These are phyloP conservation scores for Dryadomyces quercivorus DNA, from an alignment of 2,329 filamentous ascomycete genomes.

Conservation along the genomic window DNA sequence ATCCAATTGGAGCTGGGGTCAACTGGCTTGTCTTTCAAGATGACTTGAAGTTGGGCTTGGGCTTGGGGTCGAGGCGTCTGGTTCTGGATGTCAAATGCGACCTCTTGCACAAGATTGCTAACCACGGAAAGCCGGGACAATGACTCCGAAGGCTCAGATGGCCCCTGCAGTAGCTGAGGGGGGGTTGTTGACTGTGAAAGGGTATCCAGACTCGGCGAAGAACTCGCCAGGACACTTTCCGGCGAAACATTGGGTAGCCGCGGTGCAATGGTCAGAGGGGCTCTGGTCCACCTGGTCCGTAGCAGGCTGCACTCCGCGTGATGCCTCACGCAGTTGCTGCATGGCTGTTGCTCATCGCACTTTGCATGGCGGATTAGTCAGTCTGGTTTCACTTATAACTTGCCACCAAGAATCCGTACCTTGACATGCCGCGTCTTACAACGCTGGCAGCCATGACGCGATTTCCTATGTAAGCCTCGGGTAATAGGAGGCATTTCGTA, in stretches of 20 bases:
- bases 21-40: background rate
- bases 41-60: background rate
- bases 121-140: background rate
- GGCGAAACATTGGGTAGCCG: background rate
- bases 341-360: constrained; percentile 1
- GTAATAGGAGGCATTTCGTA: background rate
- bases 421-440: constrained; percentile 1
- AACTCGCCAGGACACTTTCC: background rate
- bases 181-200: background rate
- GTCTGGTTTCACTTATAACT: background rate
- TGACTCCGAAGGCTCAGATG: background rate
- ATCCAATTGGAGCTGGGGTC: background rate
- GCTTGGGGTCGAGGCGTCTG: background rate
- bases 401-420: background rate
- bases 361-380: background rate
- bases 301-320: background rate
- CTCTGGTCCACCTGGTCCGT: background rate
- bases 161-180: background rate
- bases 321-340: background rate
- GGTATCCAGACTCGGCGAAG: background rate
- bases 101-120: background rate
- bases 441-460: background rate
- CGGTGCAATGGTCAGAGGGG: background rate
- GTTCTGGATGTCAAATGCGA: background rate
- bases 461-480: background rate